Evolutionary conservation across 1,284 basidiomycete genomes (phyloP), one percentile per base, ranked within the genome.

Genomic region (Ustilago sp.): DNA sequence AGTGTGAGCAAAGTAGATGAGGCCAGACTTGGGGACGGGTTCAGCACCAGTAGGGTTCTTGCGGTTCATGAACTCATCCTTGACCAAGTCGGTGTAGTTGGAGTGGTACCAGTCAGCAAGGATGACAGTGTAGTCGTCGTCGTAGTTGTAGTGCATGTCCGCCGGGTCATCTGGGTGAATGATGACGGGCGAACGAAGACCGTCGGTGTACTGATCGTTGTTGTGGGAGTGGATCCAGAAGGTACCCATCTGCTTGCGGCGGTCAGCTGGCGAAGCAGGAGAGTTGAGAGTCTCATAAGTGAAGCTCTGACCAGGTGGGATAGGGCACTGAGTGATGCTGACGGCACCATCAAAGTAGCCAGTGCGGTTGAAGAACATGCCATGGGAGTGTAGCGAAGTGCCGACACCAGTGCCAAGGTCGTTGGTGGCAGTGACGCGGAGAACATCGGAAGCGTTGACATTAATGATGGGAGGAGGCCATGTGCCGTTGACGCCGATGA

Each of bases 111-210:
- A 95, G 85, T 95, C 93, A 11, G 90, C 89, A 6, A 97, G 88
- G 56, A 94, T 87, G 74, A 98, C 88, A 13, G 93, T 95, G 87
- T 91, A 95, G 80, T 98, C 96, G 50, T 93, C 94, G 86, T 98
- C 95, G 87, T 98, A 98, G 0, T 88, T 80, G 85, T 91, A 89
- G 28, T 67, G 77, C 34, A 80, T 70, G 43, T 74, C 75, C 17
- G 77, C 75, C 4, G 75, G 70, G 19, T 73, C 56, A 65, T 81
- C 75, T 17, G 75, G 75, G 62, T 87, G 87, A 32, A 87, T 78
- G 68, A 87, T 79, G 54, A 87, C 65, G 58, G 85, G 82, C 8
- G 82, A 71, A 55, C 77, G 74, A 9, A 83, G 68, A 13, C 84
- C 84, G 58, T 86, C 84, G 19, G 80, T 79, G 61, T 82, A 82